These are phyloP conservation scores for Scutellaria galericulata DNA, from an alignment of 257 asterid species.

Conservation along the genomic window DNA sequence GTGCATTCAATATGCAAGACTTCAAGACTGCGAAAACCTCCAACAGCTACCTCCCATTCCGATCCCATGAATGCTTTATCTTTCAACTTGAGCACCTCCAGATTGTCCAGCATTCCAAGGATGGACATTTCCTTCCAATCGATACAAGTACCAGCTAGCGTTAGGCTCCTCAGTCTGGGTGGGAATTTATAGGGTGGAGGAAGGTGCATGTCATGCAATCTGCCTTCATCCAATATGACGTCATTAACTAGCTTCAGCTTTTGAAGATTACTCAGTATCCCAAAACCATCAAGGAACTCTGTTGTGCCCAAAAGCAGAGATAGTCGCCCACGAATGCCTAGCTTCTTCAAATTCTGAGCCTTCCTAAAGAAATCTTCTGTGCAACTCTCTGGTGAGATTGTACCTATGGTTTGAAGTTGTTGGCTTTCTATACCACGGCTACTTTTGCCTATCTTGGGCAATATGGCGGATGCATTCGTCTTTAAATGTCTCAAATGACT, in stretches of 20 bases:
- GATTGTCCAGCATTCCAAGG: slow-evolving; percentile 39
- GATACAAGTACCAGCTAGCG: slow-evolving; percentile 39
- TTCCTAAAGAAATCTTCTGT: slow-evolving; percentile 18
- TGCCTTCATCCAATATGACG: not conserved
- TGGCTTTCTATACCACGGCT: slow-evolving; percentile 5
- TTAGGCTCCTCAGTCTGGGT: slow-evolving; percentile 34
- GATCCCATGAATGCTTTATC: slow-evolving; percentile 32
- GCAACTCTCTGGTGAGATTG: slow-evolving; percentile 37
- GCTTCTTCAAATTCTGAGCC: slow-evolving; percentile 30
- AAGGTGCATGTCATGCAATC: slow-evolving; percentile 9
- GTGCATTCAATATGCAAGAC: slow-evolving; percentile 32
- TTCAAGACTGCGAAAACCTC: slow-evolving; percentile 32
- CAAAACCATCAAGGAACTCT: slow-evolving; percentile 13
- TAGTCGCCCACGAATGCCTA: slow-evolving; percentile 34
- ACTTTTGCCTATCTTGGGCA: not conserved
- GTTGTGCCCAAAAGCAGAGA: not conserved
- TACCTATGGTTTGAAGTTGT: slow-evolving; percentile 37
- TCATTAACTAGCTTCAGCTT: slow-evolving; percentile 42
- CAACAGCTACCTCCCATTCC: slow-evolving; percentile 20
- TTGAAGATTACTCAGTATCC: slow-evolving; percentile 21
- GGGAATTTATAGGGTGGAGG: slow-evolving; percentile 41
- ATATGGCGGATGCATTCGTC: slow-evolving; percentile 32
- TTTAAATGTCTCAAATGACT: slow-evolving; percentile 36
- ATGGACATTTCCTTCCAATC: slow-evolving; percentile 29
- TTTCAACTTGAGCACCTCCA: slow-evolving; percentile 40